A percentile compares a stretch with the other conserved stretches of the same genome.
phyloP scores from a whole-genome alignment of 768 basidiomycete genomes.

The Glaciozyma martinii region DNA sequence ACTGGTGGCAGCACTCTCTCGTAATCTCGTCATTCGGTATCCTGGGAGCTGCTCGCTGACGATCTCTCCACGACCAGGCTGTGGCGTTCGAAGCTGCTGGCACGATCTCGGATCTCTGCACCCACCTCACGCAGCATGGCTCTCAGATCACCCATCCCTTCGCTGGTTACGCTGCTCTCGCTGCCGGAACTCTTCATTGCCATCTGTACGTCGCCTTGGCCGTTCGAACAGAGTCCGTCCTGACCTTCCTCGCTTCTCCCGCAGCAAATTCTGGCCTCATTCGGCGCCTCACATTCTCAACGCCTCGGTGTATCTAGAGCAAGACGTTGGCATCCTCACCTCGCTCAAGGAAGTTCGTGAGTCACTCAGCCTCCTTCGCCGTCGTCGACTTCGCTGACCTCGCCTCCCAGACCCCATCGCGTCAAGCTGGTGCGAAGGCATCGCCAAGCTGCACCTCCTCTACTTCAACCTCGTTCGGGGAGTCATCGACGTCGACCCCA shows the following conservation, averaged over 20 bases:
- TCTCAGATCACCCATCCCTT: constrained; percentile 24
- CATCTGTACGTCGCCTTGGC: constrained; percentile 7
- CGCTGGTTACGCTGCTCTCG: constrained; percentile 22
- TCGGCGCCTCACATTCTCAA: not conserved
- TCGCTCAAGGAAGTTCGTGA: constrained; percentile 18
- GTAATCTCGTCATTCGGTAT: not conserved
- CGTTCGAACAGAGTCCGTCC: no score
- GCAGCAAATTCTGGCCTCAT: constrained; percentile 26
- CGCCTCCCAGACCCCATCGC: constrained; percentile 24
- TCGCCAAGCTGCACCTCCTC: constrained; percentile 23
- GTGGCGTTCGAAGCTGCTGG: constrained; percentile 14
- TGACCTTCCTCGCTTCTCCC: not conserved
- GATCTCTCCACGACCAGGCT: not conserved
- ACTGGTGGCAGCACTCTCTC: constrained; percentile 29
- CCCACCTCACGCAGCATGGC: constrained; percentile 18
- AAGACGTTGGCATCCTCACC: constrained; percentile 18
- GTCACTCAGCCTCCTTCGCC: not conserved
- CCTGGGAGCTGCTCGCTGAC: not conserved
- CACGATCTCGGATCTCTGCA: constrained; percentile 25
- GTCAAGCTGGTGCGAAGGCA: constrained; percentile 22
- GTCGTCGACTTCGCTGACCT: not conserved
- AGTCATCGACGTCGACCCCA: constrained; percentile 27
- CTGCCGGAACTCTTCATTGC: constrained; percentile 20
- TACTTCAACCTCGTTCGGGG: constrained; percentile 26
- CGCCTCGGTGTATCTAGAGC: constrained; percentile 15